Base-by-base conservation (phyloP, 139 green algal genomes). In the Asterochloris erici region DNA sequence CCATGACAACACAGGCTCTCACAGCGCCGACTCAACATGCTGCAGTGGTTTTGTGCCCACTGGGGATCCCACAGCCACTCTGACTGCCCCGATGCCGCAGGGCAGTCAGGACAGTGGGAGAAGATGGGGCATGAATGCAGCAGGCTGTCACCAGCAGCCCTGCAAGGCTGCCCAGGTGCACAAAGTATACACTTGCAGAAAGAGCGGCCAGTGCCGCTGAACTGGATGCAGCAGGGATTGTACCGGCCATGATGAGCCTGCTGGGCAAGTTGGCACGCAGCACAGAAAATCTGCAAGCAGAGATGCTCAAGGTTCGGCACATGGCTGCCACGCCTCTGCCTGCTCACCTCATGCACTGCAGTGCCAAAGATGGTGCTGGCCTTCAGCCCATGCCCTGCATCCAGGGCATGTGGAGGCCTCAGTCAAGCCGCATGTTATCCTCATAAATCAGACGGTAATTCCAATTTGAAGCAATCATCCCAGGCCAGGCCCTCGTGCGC, bases 371-470 rank as follows among this genome's bases (percentile, higher is more conserved):
- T 71, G 19, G 19, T 26, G 66, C 66, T 26, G 66, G 66, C 21
- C 17, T 21, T 71, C 66, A 21, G 21, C 19, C n/a, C 19, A 71
- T 9, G 4, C 2, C 19, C 68, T 14, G 28, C 17, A 82, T 1
- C 17, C 27, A 47, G n/a, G 26, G 70, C 17, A 21, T 54, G 28
- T 47, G n/a, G 9, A 77, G 81, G 81, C 81, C 81, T 84, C 81
- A 80, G 81, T 70, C 15, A 68, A 38, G 27, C 63, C 74, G 62
- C 68, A n/a, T 38, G 60, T 64, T 81, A 15, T 84, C 84, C 77
- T 84, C 79, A 83, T 26, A 15, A 15, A 61, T 87, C 84, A 85
- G 84, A 85, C 84, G 84, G 84, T 87, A 87, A 87, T 87, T 87
- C 84, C 84, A 87, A 66, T 82, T 63, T 14, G 54, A 28, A 66